Percentiles rank a stretch among this genome's conserved stretches.
phyloP scores from a whole-genome alignment of 148 eudicot genomes.

The Dianthus caryophyllus region DNA sequence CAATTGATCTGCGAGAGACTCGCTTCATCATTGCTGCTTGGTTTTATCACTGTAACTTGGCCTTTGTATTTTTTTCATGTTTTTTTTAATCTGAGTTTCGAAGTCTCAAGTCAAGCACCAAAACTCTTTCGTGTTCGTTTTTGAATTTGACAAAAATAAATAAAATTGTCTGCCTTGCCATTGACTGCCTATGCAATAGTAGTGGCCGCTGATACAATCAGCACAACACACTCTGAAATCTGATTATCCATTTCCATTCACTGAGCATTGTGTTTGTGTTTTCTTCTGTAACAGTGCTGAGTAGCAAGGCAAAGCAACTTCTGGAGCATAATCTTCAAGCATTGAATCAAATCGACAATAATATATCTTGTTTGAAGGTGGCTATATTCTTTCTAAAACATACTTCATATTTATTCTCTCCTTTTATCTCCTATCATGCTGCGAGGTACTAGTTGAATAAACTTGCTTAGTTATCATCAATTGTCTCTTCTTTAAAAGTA shows the following conservation, averaged over 20 bases:
- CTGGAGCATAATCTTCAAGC: constrained; percentile 57
- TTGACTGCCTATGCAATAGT: not conserved
- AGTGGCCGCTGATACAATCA: not conserved
- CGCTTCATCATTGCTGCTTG: not conserved
- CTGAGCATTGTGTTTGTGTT: constrained; percentile 15
- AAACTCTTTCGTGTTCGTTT: not conserved
- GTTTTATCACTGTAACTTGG: not conserved
- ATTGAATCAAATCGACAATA: constrained; percentile 48
- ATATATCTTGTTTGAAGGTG: constrained; percentile 53
- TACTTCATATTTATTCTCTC: too few species aligned
- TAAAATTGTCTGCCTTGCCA: not conserved
- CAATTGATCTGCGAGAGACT: not conserved
- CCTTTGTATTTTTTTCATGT: not conserved
- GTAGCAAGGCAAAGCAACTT: constrained; percentile 50
- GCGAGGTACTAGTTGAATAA: not conserved
- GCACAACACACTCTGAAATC: not conserved
- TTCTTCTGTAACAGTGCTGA: constrained; percentile 40
- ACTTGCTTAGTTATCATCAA: not conserved
- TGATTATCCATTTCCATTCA: not conserved
- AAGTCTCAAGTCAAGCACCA: not conserved
- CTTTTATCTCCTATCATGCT: not conserved
- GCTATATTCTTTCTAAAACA: constrained; percentile 20
- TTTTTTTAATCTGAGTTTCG: not conserved
- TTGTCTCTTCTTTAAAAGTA: not conserved
- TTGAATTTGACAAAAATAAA: not conserved